These are phyloP conservation scores for Chaetomiaceae sp. DNA, from an alignment of 2,329 filamentous ascomycete genomes.

Conservation along the genomic window DNA sequence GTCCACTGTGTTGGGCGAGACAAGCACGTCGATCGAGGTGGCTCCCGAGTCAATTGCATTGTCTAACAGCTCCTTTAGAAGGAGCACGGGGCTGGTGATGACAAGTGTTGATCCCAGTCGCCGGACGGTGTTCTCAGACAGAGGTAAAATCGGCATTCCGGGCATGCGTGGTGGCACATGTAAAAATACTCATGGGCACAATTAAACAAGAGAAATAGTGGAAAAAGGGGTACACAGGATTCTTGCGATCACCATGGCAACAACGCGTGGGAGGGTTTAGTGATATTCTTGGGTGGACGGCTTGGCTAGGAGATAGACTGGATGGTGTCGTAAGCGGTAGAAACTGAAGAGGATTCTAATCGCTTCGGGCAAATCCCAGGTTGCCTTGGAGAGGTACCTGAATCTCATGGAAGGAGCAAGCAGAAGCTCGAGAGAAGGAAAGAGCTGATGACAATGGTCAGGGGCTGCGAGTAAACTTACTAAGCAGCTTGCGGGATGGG, in stretches of 20 bases:
- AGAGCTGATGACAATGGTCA: neutral
- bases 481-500: neutral
- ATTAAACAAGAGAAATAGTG: neutral
- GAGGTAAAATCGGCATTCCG: constrained; percentile 46
- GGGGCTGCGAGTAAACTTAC: neutral
- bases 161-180: neutral
- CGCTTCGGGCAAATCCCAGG: too few species aligned
- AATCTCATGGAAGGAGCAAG: neutral
- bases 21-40: constrained; percentile 58
- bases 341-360: too few species aligned
- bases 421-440: neutral
- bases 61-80: constrained; percentile 74
- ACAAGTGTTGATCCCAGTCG: constrained; percentile 58
- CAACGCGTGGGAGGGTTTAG: too few species aligned
- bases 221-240: neutral
- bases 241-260: neutral
- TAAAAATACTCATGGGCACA: neutral
- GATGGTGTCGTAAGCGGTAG: too few species aligned
- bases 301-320: too few species aligned
- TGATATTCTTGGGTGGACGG: too few species aligned
- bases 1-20: constrained; percentile 64
- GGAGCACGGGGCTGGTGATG: constrained; percentile 54
- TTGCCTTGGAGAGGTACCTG: too few species aligned
- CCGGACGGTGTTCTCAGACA: constrained; percentile 47
- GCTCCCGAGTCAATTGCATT: constrained; percentile 71